A percentile compares a stretch with the other conserved stretches of the same genome.
Conservation (phyloP, 2,329 filamentous ascomycete genomes). For the Colletotrichum musicola region DNA sequence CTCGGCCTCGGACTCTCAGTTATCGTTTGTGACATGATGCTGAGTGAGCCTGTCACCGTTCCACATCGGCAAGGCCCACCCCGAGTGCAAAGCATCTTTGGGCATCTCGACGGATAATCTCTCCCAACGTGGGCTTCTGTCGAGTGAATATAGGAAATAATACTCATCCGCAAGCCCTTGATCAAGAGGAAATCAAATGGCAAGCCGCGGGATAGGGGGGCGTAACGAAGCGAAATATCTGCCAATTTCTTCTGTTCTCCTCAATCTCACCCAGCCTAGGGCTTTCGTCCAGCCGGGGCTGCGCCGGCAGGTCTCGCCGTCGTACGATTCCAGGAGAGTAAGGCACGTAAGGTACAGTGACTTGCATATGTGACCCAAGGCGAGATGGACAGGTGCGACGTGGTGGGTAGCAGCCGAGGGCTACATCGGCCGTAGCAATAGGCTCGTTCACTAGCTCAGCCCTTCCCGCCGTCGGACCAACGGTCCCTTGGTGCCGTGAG, state of each 20-base stretch:
- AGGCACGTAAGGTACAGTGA: conserved; percentile 16
- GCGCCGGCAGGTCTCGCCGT: not conserved
- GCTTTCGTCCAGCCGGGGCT: no score
- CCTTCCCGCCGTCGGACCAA: conserved; percentile 8
- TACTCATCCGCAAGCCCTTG: not conserved
- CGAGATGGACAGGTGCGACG: conserved; percentile 3
- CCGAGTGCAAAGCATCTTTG: not conserved
- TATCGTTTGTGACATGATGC: conserved; percentile 19
- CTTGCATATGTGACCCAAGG: conserved; percentile 1
- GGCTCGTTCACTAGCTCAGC: conserved; percentile 4
- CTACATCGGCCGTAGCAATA: conserved; percentile 16
- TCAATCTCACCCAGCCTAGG: no score
- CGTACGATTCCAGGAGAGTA: conserved; percentile 20
- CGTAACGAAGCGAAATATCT: not conserved
- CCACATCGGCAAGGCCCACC: not conserved
- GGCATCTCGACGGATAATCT: no score
- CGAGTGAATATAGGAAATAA: no score
- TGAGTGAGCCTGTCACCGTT: conserved; percentile 1
- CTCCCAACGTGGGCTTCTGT: no score
- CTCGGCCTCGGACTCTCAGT: not conserved
- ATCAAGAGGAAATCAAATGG: not conserved
- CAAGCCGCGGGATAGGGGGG: not conserved
- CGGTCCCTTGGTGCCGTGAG: not conserved
- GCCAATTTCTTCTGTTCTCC: not conserved
- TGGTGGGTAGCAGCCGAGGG: conserved; percentile 2